Percentiles rank a stretch among this genome's conserved stretches.
Conservation (phyloP, 352 stramenopile species). For the Phytophthora ramorum region DNA sequence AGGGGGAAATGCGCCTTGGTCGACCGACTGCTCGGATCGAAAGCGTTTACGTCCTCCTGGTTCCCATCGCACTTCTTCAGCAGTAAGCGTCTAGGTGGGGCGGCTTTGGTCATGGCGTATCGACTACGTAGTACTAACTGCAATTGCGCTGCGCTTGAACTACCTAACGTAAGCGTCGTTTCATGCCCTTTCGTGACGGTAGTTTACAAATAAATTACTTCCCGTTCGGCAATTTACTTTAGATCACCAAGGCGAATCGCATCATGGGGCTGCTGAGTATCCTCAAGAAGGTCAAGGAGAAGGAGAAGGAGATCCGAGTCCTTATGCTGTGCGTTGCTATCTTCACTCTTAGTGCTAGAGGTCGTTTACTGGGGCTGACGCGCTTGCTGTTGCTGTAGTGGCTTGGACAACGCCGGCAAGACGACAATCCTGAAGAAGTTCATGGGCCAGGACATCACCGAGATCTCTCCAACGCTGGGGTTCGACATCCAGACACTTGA, state of each 20-base stretch:
- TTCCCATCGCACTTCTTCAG: slow-evolving; percentile 32
- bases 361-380: slow-evolving; percentile 7
- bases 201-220: slow-evolving; percentile 14
- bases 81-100: slow-evolving; percentile 9
- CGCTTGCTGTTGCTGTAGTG: slow-evolving; percentile 53
- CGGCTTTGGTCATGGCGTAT: slow-evolving; percentile 29
- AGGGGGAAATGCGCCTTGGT: slow-evolving; percentile 19
- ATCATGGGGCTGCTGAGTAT: slow-evolving; percentile 93
- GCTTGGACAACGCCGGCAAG: slow-evolving; percentile 99
- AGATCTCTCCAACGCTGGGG: slow-evolving; percentile 98
- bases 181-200: slow-evolving; percentile 12
- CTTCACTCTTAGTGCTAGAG: not conserved
- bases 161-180: slow-evolving; percentile 27
- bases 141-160: not conserved
- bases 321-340: slow-evolving; percentile 92
- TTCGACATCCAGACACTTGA: slow-evolving; percentile 99
- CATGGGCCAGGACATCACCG: slow-evolving; percentile 96
- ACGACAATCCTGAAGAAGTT: slow-evolving; percentile 99
- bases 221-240: not conserved
- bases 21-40: not conserved
- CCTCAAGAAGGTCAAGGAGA: slow-evolving; percentile 98
- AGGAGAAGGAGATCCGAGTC: slow-evolving; percentile 99
- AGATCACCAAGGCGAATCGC: slow-evolving; percentile 1
- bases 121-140: not conserved
- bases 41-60: slow-evolving; percentile 32